Base-by-base conservation (phyloP, 495 filamentous ascomycete species). In the Penicillium goetzii region DNA sequence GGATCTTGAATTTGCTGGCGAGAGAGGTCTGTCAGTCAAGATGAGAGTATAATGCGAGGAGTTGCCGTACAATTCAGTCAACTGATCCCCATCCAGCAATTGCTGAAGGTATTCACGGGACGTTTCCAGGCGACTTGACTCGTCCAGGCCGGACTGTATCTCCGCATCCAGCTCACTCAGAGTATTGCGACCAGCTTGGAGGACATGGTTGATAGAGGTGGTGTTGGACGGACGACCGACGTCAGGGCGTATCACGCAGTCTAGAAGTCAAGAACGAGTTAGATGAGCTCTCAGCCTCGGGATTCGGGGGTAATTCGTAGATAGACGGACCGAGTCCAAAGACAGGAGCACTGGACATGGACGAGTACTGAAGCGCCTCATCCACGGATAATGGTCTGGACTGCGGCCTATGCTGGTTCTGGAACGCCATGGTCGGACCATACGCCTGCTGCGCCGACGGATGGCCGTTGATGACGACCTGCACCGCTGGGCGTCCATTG, bases 321-420 rank as follows among this genome's bases (percentile, higher is more conserved):
- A 28, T 40, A 49, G 47, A 68, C 69, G 60, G 80, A 96, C 95
- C 89, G 62, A 94, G 82, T 63, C 88, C 88, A 76, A 97, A 96
- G 5, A 96, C 89, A 55, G 93, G 85, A 58, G 97, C 87, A 25
- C 92, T 96, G 25, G 91, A 92, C 74, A 97, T 89, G 3, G 95
- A 93, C 17, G 96, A 94, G 76, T 89, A 97, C 38, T 92, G 92
- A 47, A 99, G 80, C 11, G 94, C 94, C 70, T 98, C 91, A 60
- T 91, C 87, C 14, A 98, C 87, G 43, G 76, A 84, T 47, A 88
- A 78, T 23, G 86, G 79, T 53, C 83, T 77, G 25, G 70, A 64
- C 52, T 64, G 78, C 30, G 86, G 78, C 49, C 81, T 76, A 23
- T 70, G 61, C 52, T 63, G 72, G 26, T 64, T 74, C 65, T 69